Evolutionary conservation across 1,284 basidiomycete species (phyloP).

Genomic region (Sporisorium iseilematis-ciliati): DNA sequence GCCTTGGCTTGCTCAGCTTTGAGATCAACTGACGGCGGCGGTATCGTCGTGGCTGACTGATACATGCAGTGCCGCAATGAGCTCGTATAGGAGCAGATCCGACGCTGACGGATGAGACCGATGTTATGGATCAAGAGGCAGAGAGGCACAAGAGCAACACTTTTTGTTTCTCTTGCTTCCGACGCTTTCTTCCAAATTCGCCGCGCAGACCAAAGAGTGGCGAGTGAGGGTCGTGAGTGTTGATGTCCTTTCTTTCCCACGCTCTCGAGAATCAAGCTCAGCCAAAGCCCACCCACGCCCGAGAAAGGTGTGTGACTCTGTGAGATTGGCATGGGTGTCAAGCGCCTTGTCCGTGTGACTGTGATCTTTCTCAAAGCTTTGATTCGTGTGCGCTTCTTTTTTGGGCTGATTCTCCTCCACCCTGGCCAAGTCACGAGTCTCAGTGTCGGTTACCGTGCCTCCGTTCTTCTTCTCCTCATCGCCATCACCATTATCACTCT

Average conservation of each 20-base stretch:
- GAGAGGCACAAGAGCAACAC: neutral
- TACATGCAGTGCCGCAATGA: too few relatives aligned
- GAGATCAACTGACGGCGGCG: too few relatives aligned
- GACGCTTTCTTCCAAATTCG: constrained; percentile 41
- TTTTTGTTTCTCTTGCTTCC: constrained; percentile 4
- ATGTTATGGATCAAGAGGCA: neutral
- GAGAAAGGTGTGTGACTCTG: too few relatives aligned
- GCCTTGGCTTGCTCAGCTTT: neutral
- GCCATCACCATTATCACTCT: neutral
- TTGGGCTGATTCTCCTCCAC: neutral
- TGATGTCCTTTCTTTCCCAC: neutral
- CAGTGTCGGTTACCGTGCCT: neutral
- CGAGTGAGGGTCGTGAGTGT: neutral
- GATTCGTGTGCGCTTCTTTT: too few relatives aligned
- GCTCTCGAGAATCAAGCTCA: neutral
- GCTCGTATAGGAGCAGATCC: too few relatives aligned
- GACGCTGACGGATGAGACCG: too few relatives aligned
- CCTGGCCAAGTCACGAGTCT: constrained; percentile 12
- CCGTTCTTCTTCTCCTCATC: constrained; percentile 1
- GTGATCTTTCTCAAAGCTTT: too few relatives aligned
- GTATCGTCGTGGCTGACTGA: too few relatives aligned
- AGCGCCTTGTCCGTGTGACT: too few relatives aligned
- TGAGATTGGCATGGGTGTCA: too few relatives aligned
- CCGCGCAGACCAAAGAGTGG: neutral
- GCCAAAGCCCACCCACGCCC: too few relatives aligned